Evolutionary conservation across 2,329 filamentous ascomycete genomes (phyloP), one percentile per base, ranked within the genome.

Genomic region (Colletotrichum gloeosporioides): DNA sequence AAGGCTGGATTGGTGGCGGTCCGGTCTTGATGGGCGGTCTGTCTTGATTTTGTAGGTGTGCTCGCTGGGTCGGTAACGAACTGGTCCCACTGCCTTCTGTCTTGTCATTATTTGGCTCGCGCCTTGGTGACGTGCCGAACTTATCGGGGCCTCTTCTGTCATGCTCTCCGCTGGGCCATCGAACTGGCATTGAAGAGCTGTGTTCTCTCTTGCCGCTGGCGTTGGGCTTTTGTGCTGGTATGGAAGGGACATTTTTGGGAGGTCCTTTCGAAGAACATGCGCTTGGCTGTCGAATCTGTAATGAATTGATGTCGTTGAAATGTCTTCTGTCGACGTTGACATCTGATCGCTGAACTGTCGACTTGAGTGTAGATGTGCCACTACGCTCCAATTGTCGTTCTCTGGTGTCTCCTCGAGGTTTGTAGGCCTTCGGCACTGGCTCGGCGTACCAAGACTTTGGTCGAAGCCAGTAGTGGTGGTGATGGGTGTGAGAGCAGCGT

Each of bases 391-490:
- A 13, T 16, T 27, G 34, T 74, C 64, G 70, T 65, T 76, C 57
- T 16, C 44, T 18, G 29, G 65, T 16, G 25, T 76, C 32, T 53
- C 44, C 44, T 61, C 16, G 29, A 31, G 57, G 29, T 29, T 22
- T n/a, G 4, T 63, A 39, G n/a, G 57, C 15, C 27, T 29, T 36
- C n/a, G 64, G 10, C n/a, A 73, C 57, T 53, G 64, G 57, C 29
- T 76, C 74, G 18, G 49, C 34, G 15, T 49, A 44, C 31, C 39
- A 76, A 3, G 64, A 64, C 25, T 74, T 81, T 49, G 86, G 84
- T 73, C 85, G 84, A 78, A 88, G 77, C 90, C 90, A 92, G 85
- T 92, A 92, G 84, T 92, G 90, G 82, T 92, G 90, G 79, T 92
- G 90, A 79, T 92, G 91, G 78, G 88, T 90, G 81, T 92, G 90